A percentile compares a stretch with the other conserved stretches of the same genome.
phyloP scores from a whole-genome alignment of 2,329 filamentous ascomycete species.

The Incumbomyces delicatus region DNA sequence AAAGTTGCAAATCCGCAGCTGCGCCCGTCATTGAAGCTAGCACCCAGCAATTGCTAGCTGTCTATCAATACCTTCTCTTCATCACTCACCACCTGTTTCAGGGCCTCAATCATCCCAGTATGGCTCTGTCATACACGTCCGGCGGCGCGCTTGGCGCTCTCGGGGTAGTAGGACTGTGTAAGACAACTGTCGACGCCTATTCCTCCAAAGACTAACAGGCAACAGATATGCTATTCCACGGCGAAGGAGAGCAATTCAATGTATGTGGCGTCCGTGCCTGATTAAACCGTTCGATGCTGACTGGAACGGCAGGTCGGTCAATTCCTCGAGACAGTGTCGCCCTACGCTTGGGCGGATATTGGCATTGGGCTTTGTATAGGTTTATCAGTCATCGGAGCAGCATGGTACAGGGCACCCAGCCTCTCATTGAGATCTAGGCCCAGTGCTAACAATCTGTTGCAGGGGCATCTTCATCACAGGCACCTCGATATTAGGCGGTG shows the following conservation, averaged over 20 bases:
- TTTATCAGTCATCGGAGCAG: slow-evolving; percentile 89
- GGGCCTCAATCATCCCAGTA: slow-evolving; percentile 26
- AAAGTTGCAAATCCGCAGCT: no score
- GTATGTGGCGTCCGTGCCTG: slow-evolving; percentile 39
- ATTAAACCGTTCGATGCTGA: no score
- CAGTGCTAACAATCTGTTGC: slow-evolving; percentile 13
- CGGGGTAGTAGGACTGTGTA: slow-evolving; percentile 69
- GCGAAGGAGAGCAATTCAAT: slow-evolving; percentile 92
- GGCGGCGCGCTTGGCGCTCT: slow-evolving; percentile 60
- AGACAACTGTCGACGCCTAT: slow-evolving; percentile 28
- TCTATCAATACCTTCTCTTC: no score
- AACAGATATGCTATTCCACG: slow-evolving; percentile 96
- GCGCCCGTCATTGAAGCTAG: neutral
- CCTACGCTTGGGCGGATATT: slow-evolving; percentile 82
- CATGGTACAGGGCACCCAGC: slow-evolving; percentile 56
- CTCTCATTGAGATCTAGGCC: no score
- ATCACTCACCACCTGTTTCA: no score
- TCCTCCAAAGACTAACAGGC: slow-evolving; percentile 9
- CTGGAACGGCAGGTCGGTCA: slow-evolving; percentile 58
- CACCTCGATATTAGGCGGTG: slow-evolving; percentile 90
- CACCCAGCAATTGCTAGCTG: neutral
- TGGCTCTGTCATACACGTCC: slow-evolving; percentile 64
- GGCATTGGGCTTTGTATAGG: slow-evolving; percentile 94
- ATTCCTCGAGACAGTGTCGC: slow-evolving; percentile 89
- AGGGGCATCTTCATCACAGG: slow-evolving; percentile 99